A percentile compares a stretch with the other conserved stretches of the same genome.
phyloP scores from a whole-genome alignment of 2,329 filamentous ascomycete genomes.

The Rachicladosporium sp. region DNA sequence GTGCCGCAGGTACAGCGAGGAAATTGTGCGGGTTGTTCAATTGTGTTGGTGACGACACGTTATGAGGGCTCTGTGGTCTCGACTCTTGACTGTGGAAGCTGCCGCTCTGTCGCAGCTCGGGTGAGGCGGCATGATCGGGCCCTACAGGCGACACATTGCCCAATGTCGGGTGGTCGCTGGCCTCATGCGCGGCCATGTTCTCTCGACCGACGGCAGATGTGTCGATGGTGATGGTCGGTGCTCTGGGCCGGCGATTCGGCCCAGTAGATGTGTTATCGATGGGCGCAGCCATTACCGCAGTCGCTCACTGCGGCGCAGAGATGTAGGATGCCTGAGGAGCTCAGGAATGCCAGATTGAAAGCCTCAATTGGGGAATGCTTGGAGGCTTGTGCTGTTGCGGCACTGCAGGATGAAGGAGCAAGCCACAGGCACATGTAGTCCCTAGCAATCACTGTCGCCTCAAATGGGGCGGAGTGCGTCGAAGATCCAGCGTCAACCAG shows the following conservation, averaged over 20 bases:
- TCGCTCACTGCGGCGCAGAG: no score
- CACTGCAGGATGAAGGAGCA: no score
- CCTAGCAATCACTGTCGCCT: no score
- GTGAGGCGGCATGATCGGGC: constrained; percentile 10
- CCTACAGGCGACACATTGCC: constrained; percentile 15
- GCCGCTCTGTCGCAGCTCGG: constrained; percentile 41
- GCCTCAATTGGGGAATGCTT: no score
- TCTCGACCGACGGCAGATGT: constrained; percentile 33
- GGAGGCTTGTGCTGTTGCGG: no score
- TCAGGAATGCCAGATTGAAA: no score
- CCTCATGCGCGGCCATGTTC: constrained; percentile 5
- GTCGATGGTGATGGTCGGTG: constrained; percentile 41
- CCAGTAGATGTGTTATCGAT: not conserved
- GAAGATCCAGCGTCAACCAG: no score
- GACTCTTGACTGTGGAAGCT: constrained; percentile 55
- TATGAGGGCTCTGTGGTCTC: constrained; percentile 54
- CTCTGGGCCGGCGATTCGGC: constrained; percentile 19
- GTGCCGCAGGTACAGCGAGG: constrained; percentile 49
- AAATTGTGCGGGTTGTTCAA: constrained; percentile 44
- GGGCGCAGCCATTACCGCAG: no score
- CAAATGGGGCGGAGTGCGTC: no score
- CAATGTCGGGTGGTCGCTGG: constrained; percentile 3
- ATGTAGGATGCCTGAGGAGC: no score
- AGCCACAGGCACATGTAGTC: no score
- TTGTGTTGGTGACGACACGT: constrained; percentile 51